Conservation (phyloP, 805 yeast genomes). For the Candida glaebosa region DNA sequence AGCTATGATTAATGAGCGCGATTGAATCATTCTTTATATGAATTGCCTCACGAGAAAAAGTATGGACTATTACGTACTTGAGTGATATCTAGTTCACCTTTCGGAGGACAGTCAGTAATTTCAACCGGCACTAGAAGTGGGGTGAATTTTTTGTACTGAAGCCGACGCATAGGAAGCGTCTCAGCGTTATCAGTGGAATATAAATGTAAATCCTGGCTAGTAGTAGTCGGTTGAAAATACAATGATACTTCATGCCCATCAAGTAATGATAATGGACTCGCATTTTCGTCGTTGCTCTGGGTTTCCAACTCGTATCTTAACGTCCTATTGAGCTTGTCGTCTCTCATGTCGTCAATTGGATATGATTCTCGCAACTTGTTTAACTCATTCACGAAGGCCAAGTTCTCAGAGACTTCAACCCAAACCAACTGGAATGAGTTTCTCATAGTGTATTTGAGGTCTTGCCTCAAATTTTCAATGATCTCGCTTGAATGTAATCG, state of each 20-base stretch:
- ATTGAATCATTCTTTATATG: neutral
- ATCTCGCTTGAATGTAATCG: constrained; percentile 27
- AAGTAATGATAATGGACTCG: constrained; percentile 8
- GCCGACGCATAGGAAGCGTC: neutral
- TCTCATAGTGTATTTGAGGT: constrained; percentile 20
- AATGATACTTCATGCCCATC: constrained; percentile 21
- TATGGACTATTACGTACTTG: constrained; percentile 29
- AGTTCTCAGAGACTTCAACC: constrained; percentile 16
- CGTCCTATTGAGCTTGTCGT: constrained; percentile 5
- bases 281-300: constrained; percentile 5
- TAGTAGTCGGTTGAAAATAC: constrained; percentile 10
- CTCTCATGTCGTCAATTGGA: constrained; percentile 3
- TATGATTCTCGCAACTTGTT: constrained; percentile 8
- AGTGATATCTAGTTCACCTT: constrained; percentile 30
- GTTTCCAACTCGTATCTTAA: constrained; percentile 13
- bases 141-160: constrained; percentile 7
- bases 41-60: constrained; percentile 33
- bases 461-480: constrained; percentile 21
- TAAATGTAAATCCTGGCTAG: constrained; percentile 3
- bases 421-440: constrained; percentile 33
- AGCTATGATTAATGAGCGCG: constrained; percentile 46
- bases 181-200: constrained; percentile 4
- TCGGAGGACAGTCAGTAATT: constrained; percentile 24
- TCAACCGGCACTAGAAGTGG: constrained; percentile 32
- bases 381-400: constrained; percentile 8